Percentiles rank a stretch among this genome's conserved stretches.
Conservation (phyloP, 768 basidiomycete genomes). For the Boletales sp. region DNA sequence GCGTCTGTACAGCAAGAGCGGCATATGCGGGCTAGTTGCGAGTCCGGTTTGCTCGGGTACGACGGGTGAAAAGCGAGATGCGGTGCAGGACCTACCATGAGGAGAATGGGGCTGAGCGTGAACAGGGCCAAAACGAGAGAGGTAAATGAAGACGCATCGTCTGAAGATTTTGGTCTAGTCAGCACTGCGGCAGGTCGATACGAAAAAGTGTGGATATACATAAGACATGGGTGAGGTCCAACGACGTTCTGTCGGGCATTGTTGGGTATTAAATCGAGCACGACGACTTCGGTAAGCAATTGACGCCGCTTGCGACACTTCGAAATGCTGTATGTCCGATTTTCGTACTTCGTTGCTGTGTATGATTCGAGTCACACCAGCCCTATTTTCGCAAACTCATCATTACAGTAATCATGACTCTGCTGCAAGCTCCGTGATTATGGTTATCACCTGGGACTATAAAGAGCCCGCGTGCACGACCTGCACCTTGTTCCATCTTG, state of each 20-base stretch:
- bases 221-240: slow-evolving; percentile 66
- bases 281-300: too few relatives aligned
- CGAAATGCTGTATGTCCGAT: not conserved
- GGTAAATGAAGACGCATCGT: slow-evolving; percentile 56
- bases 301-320: not conserved
- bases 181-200: not conserved
- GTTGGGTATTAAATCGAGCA: not conserved
- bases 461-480: not conserved
- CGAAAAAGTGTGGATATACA: slow-evolving; percentile 37
- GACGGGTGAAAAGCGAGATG: not conserved
- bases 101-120: slow-evolving; percentile 65
- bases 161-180: slow-evolving; percentile 30
- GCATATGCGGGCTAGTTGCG: slow-evolving; percentile 69
- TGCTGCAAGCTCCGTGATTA: too few relatives aligned
- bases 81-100: slow-evolving; percentile 50
- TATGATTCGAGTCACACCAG: slow-evolving; percentile 5
- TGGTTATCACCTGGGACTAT: too few relatives aligned
- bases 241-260: slow-evolving; percentile 36
- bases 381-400: too few relatives aligned
- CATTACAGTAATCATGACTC: too few relatives aligned
- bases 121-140: slow-evolving; percentile 59
- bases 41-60: slow-evolving; percentile 1
- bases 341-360: slow-evolving; percentile 13
- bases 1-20: slow-evolving; percentile 66
- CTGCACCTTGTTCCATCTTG: not conserved